Evolutionary conservation across 257 asterid genomes (phyloP).

Genomic region (Forsythia viridissima): DNA sequence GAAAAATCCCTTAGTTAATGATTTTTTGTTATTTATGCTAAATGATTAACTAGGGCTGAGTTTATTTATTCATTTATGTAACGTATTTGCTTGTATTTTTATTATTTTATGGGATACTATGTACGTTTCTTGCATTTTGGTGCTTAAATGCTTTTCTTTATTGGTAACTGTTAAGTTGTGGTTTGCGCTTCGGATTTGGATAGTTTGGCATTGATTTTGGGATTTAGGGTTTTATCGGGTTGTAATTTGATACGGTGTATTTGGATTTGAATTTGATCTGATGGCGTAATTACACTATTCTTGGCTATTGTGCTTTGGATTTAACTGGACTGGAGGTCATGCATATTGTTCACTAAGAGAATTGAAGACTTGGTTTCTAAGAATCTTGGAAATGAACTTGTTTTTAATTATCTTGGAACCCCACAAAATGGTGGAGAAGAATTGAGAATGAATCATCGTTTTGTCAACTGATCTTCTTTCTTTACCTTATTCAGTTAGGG

Average conservation of each 20-base stretch:
- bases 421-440: neutral
- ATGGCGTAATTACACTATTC: constrained; percentile 15
- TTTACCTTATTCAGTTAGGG: neutral
- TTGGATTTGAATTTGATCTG: constrained; percentile 2
- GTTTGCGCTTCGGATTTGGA: neutral
- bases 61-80: neutral
- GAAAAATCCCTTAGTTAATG: constrained; percentile 22
- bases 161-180: constrained; percentile 16
- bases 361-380: constrained; percentile 15
- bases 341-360: constrained; percentile 17
- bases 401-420: neutral
- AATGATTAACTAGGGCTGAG: constrained; percentile 9
- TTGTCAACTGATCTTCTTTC: neutral
- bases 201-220: constrained; percentile 6
- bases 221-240: constrained; percentile 7
- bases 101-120: neutral
- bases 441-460: neutral
- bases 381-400: constrained; percentile 10
- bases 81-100: neutral
- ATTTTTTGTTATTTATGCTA: constrained; percentile 31
- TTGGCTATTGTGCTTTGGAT: neutral
- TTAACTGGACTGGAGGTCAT: constrained; percentile 15
- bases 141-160: neutral
- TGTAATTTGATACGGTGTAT: neutral
- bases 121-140: constrained; percentile 8